Evolutionary conservation across 2,329 filamentous ascomycete species (phyloP), one percentile per base, ranked within the genome.

Genomic region (Hypoxylon sp.): DNA sequence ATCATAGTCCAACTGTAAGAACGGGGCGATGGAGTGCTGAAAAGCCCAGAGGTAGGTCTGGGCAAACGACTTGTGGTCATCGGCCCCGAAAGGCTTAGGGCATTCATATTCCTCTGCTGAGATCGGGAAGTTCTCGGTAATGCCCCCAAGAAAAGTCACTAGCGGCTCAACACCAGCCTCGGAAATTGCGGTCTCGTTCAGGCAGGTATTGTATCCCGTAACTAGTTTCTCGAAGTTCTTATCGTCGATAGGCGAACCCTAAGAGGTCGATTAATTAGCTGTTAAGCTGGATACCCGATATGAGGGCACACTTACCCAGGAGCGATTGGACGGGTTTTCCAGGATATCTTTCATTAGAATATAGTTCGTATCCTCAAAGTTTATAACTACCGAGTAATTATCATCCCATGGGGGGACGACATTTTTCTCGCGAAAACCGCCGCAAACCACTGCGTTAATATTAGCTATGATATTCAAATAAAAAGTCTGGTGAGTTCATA

Each of bases 201-300:
- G 25, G 35, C 65, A 68, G n/a, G 65, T 30, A 37, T 64, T 64
- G 22, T 68, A 68, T 22, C 55, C 61, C 7, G 37, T 48, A 6
- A 68, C 35, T 10, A 68, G 44, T 46, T 64, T 68, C 42, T 64
- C n/a, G 17, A 68, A 68, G 13, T 68, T 68, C 22, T 64, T 33
- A 22, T 55, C 44, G n/a, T 68, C 65, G 17, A 37, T 14, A 49
- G 25, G 33, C 0, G 58, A 58, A n/a, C 55, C 42, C 60, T 67
- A 54, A 17, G 6, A 11, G 3, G n/a, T 14, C 10, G 2, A 27
- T 66, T 35, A 67, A 14, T 20, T 35, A 7, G 1, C 6, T 55
- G 5, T 14, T n/a, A 17, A 3, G n/a, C 8, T 7, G 2, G 2
- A 14, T 7, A 5, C 25, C 25, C 3, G 8, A 1, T 13, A 17